Evolutionary conservation across 2,329 filamentous ascomycete species (phyloP), one percentile per base, ranked within the genome.

Genomic region (Ilyonectria destructans): DNA sequence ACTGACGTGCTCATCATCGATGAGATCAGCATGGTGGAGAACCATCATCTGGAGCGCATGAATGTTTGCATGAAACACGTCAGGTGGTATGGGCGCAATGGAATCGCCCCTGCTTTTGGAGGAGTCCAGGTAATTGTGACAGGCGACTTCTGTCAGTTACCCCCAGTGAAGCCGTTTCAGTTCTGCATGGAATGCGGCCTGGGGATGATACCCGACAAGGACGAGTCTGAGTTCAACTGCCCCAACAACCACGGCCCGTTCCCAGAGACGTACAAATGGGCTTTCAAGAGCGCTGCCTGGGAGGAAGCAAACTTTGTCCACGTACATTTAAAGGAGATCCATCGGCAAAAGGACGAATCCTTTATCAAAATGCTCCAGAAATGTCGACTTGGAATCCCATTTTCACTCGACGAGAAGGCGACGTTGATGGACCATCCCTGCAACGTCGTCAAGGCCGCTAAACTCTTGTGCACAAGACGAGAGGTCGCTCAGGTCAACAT

Each of bases 21-120:
- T 71, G 90, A 92, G 77, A 88, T 92, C 65, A 89, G 86, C 69
- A 92, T 92, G 90, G 82, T 91, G 0, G 87, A 90, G 57, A 88
- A 85, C 85, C 65, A 71, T 40, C 68, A 77, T 26, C 21, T 79
- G 0, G 51, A 77, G 31, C 75, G 71, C 19, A 71, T 78, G 13
- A 74, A 76, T 10, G 6, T 19, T 8, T 62, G 66, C 31, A 62
- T 79, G 80, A 86, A 87, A 66, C 67, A 58, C 1, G 48, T 63
- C 1, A 54, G 48, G 19, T 57, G 37, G 23, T 21, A 4, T 64
- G 45, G 40, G 26, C 5, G 13, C 6, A 2, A 49, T 40, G 13
- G 7, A 4, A 15, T 31, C 6, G 56, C 65, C 9, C 65, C 63
- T 31, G 66, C 76, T 2, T 79, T 79, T 57, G 77, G 77, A 2